Evolutionary conservation across 164 flowering plant genomes (phyloP), one percentile per base, ranked within the genome.

Genomic region (Buxus sempervirens): DNA sequence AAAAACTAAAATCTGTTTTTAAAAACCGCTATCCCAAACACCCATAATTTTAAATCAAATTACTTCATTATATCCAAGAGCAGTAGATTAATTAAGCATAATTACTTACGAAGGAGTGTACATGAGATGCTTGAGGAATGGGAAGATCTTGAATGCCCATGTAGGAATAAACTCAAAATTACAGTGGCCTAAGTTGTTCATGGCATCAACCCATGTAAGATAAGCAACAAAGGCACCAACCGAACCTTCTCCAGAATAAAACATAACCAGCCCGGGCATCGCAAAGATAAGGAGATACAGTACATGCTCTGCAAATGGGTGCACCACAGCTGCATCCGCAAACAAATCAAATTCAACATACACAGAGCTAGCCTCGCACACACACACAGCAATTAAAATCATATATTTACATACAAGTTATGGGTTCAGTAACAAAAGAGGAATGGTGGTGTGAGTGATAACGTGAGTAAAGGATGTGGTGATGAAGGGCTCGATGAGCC

Each of bases 171-270:
- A 65, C 77, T 86, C 90, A 55, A 84, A 86, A 64, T 86, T 86
- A 76, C 90, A 86, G 54, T 86, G 90, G 0, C 90, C 90, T 79
- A 86, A 38, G 62, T 82, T 82, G 81, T 86, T 86, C 87, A 86
- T 82, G 60, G 81, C 64, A 69, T 86, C 90, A 28, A 82, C 66
- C 58, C 71, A 84, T 16, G 84, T 81, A 0, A 78, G 7, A 27
- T 86, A 86, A 3, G 57, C 71, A 26, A n/a, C 14, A 0, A 80
- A 0, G 0, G 72, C 63, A 9, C 36, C 55, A 0, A 81, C 38
- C 0, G 90, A 86, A 16, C 12, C 62, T 8, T 70, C 75, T 21
- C 74, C 71, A 14, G 68, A 75, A 4, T 55, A 25, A 1, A 58
- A 0, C 26, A 56, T 58, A 1, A 71, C 21, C 5, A 77, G 0